Evolutionary conservation across 306 rosid genomes (phyloP).

Genomic region (Styphnolobium japonicum): DNA sequence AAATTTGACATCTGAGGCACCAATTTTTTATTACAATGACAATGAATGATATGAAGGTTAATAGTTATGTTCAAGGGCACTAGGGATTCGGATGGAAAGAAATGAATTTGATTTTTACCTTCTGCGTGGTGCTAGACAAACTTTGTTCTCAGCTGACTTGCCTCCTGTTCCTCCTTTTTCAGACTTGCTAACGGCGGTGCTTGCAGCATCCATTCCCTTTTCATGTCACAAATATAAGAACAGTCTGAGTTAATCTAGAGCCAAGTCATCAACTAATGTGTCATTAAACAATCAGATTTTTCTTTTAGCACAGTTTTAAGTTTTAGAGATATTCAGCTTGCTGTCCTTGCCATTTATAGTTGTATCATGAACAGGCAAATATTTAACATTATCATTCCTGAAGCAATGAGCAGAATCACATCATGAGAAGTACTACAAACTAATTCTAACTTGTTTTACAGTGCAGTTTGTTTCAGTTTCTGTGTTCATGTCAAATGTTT

Average conservation of each 20-base stretch:
- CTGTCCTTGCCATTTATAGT: neutral
- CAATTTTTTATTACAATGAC: neutral
- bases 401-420: neutral
- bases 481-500: neutral
- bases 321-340: neutral
- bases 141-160: conserved; percentile 12
- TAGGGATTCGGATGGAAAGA: neutral
- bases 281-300: neutral
- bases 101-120: conserved; percentile 38
- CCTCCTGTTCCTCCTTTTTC: conserved; percentile 8
- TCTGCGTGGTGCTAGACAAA: conserved; percentile 6
- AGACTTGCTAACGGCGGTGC: neutral
- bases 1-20: neutral
- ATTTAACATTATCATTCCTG: neutral
- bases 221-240: neutral
- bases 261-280: neutral
- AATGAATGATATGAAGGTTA: neutral
- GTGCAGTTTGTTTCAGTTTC: neutral
- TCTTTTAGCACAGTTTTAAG: neutral
- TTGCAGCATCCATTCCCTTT: conserved; percentile 13
- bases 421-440: neutral
- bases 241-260: neutral
- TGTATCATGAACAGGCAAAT: neutral
- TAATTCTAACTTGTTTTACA: neutral
- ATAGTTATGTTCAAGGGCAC: neutral